A percentile compares a stretch with the other conserved stretches of the same genome.
These are phyloP conservation scores for Prunella vulgaris DNA, from an alignment of 257 asterid genomes.

Conservation along the genomic window DNA sequence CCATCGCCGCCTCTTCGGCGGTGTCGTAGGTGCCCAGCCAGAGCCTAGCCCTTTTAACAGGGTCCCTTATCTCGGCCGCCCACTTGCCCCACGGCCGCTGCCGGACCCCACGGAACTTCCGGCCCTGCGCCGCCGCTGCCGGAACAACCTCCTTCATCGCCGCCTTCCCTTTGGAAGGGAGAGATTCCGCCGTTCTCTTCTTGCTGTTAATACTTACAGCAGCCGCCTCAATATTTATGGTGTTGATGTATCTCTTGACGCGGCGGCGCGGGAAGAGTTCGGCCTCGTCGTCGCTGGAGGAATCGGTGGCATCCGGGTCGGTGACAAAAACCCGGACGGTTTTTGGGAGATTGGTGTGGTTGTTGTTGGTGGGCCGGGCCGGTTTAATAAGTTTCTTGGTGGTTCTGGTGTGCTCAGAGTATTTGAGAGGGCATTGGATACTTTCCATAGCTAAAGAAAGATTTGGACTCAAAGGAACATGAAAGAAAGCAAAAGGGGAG, in stretches of 20 bases:
- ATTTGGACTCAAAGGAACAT: background rate
- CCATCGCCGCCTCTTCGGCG: constrained; percentile 80
- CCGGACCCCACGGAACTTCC: constrained; percentile 66
- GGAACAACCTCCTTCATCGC: constrained; percentile 18
- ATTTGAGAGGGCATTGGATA: constrained; percentile 47
- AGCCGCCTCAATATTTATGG: constrained; percentile 41
- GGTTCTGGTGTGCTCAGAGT: constrained; percentile 44
- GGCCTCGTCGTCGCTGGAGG: constrained; percentile 68
- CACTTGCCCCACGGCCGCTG: constrained; percentile 76
- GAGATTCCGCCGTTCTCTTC: constrained; percentile 21
- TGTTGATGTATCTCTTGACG: constrained; percentile 50
- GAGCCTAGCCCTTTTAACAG: constrained; percentile 34
- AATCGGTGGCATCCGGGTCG: constrained; percentile 83
- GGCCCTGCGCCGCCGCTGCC: too few species aligned
- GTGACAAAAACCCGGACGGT: constrained; percentile 51
- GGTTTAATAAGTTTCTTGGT: constrained; percentile 36
- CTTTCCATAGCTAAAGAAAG: constrained; percentile 40
- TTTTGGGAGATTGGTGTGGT: constrained; percentile 21
- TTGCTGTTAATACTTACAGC: background rate
- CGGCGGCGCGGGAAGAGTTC: constrained; percentile 43
- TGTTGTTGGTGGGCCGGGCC: constrained; percentile 14
- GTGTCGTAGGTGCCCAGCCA: constrained; percentile 76
- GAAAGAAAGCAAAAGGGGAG: background rate
- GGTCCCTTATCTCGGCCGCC: constrained; percentile 82
- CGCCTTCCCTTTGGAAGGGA: constrained; percentile 34